A percentile compares a stretch with the other conserved stretches of the same genome.
Conservation (phyloP, 768 basidiomycete genomes). For the Mycena galopus region DNA sequence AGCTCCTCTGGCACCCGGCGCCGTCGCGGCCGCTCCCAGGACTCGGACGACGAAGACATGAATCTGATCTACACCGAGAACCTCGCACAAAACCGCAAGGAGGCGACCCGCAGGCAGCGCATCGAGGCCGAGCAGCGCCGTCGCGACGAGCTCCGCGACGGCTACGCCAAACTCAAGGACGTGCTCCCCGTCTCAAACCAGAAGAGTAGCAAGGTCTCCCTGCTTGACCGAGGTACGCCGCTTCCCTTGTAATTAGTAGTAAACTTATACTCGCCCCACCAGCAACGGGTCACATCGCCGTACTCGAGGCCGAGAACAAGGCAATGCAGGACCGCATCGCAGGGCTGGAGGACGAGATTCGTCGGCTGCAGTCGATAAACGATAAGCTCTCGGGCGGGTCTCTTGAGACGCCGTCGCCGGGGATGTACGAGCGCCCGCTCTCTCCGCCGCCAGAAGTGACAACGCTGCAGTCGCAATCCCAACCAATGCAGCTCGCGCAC, state of each 20-base stretch:
- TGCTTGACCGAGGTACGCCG: constrained; percentile 85
- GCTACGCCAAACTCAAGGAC: constrained; percentile 90
- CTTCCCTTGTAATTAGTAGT: constrained; percentile 13
- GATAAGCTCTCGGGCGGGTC: constrained; percentile 85
- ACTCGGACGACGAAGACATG: constrained; percentile 83
- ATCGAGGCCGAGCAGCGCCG: constrained; percentile 93
- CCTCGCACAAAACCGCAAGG: constrained; percentile 83
- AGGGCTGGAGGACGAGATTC: constrained; percentile 76
- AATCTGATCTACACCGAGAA: constrained; percentile 77
- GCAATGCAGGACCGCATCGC: constrained; percentile 78
- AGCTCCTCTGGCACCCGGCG: constrained; percentile 75
- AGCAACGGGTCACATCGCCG: constrained; percentile 86
- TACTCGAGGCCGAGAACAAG: constrained; percentile 79
- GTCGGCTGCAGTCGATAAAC: constrained; percentile 79
- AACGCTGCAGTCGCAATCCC: constrained; percentile 55
- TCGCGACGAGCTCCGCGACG: constrained; percentile 90
- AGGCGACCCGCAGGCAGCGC: constrained; percentile 85
- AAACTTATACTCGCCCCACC: constrained; percentile 19
- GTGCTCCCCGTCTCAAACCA: constrained; percentile 89
- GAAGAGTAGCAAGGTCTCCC: constrained; percentile 91
- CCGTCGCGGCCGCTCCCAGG: constrained; percentile 78
- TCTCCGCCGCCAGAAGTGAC: constrained; percentile 75
- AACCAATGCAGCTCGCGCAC: constrained; percentile 30
- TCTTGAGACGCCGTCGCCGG: constrained; percentile 68
- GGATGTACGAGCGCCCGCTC: constrained; percentile 64